Evolutionary conservation across 495 filamentous ascomycete genomes (phyloP), one percentile per base, ranked within the genome.

Genomic region (Rhypophila decipiens): DNA sequence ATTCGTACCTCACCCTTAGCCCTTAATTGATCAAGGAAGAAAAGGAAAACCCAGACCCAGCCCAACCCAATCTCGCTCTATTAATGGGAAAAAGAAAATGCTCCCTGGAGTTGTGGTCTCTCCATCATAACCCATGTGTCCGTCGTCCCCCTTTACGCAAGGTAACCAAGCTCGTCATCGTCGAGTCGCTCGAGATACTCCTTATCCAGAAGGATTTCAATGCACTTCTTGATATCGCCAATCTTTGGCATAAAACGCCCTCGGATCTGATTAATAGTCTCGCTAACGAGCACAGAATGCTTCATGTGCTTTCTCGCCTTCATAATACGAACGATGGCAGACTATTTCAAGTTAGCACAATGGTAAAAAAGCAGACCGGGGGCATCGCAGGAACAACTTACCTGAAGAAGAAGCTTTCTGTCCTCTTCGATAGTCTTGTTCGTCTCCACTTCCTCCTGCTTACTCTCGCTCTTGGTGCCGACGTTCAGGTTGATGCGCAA

Each of bases 371-470:
- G 36, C 9, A 9, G 44, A 64, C 56, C 58, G 58, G 36, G 47
- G 5, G 13, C 15, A 17, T n/a, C 36, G 24, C 4, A 44, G 37
- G 11, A 10, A 17, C 18, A 33, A 21, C 85, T 68, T 74, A 96
- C 93, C 83, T 98, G 93, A 70, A 97, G 86, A 23, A 99, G 74
- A 46, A 97, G 73, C 71, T 96, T 97, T 15, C 93, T 78, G 62
- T 99, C 93, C 68, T 97, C 93, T 69, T 99, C 94, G 52, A 99
- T 96, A 12, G 90, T 99, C 77, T 99, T 99, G 69, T 97, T 95
- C 9, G 93, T 99, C 64, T 97, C 94, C 29, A 88, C 90, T 44
- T 86, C 82, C 63, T 99, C 93, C 50, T 90, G 86, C 75, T 95
- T 97, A 57, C 87, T 83, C 70, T 97, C 93, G 11, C 86, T 84